These are phyloP conservation scores for Venturia nashicola DNA, from an alignment of 2,329 filamentous ascomycete genomes.

Conservation along the genomic window DNA sequence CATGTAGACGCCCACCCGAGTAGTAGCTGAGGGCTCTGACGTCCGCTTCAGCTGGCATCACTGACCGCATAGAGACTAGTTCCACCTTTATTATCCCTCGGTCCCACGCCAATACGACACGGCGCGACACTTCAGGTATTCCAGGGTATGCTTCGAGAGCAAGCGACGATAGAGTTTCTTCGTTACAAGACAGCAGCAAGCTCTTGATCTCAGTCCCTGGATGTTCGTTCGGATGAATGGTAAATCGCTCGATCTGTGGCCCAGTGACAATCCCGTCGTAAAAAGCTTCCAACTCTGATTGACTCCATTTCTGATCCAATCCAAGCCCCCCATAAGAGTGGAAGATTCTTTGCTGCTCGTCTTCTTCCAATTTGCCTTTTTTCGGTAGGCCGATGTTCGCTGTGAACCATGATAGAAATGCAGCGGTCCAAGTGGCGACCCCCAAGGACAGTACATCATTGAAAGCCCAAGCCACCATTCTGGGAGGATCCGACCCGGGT, in stretches of 20 bases:
- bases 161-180: slow-evolving; percentile 21
- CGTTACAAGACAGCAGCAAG: slow-evolving; percentile 27
- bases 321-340: slow-evolving; percentile 33
- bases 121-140: slow-evolving; percentile 20
- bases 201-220: slow-evolving; percentile 33
- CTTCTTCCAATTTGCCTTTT: slow-evolving; percentile 1
- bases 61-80: slow-evolving; percentile 22
- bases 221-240: slow-evolving; percentile 26
- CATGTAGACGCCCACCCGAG: slow-evolving; percentile 17
- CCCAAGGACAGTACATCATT: slow-evolving; percentile 36
- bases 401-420: slow-evolving; percentile 34
- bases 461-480: slow-evolving; percentile 30
- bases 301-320: slow-evolving; percentile 34
- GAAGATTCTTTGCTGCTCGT: slow-evolving; percentile 19
- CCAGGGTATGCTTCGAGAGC: slow-evolving; percentile 34
- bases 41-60: slow-evolving; percentile 21
- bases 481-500: not conserved
- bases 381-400: slow-evolving; percentile 37
- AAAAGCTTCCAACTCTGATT: slow-evolving; percentile 37
- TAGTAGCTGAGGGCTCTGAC: slow-evolving; percentile 25
- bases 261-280: slow-evolving; percentile 30
- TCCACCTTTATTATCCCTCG: slow-evolving; percentile 21
- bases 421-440: slow-evolving; percentile 39
- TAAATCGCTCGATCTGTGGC: slow-evolving; percentile 30
- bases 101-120: slow-evolving; percentile 22